Evolutionary conservation across 768 basidiomycete species (phyloP).

Genomic region (Trametes punicea): DNA sequence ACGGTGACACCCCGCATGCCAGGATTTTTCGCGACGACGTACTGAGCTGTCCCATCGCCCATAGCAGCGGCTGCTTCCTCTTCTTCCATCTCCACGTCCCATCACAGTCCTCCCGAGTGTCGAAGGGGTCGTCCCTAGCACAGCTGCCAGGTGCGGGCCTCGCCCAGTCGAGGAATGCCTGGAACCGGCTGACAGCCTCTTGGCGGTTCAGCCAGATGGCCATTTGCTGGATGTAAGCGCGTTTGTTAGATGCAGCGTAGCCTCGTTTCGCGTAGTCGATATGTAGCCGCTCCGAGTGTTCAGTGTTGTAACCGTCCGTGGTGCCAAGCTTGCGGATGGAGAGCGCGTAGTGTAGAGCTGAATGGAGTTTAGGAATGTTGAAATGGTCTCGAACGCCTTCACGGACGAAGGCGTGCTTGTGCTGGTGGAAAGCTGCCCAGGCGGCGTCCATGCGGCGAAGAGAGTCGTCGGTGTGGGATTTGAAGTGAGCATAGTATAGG

Average conservation of each 20-base stretch:
- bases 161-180: conserved; percentile 29
- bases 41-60: not conserved
- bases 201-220: conserved; percentile 32
- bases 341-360: conserved; percentile 31
- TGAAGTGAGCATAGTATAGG: conserved; percentile 36
- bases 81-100: too few relatives aligned
- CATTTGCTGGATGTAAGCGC: conserved; percentile 38
- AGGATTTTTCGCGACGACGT: not conserved
- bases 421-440: conserved; percentile 34
- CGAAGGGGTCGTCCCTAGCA: too few relatives aligned
- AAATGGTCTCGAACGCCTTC: conserved; percentile 33
- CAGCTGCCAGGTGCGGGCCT: not conserved
- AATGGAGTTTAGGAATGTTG: conserved; percentile 36
- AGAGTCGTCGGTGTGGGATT: conserved; percentile 30
- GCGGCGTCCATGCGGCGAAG: conserved; percentile 28
- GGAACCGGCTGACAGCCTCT: conserved; percentile 28
- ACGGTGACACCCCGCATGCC: not conserved
- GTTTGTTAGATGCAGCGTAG: conserved; percentile 34
- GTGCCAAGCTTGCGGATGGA: conserved; percentile 33
- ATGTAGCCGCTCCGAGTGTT: conserved; percentile 37
- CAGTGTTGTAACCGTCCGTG: conserved; percentile 38
- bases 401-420: conserved; percentile 37
- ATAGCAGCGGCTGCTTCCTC: too few relatives aligned
- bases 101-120: too few relatives aligned
- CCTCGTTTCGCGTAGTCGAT: conserved; percentile 38